Conservation (phyloP, 176 grass and related monocot genomes). For the Oryza nivara region DNA sequence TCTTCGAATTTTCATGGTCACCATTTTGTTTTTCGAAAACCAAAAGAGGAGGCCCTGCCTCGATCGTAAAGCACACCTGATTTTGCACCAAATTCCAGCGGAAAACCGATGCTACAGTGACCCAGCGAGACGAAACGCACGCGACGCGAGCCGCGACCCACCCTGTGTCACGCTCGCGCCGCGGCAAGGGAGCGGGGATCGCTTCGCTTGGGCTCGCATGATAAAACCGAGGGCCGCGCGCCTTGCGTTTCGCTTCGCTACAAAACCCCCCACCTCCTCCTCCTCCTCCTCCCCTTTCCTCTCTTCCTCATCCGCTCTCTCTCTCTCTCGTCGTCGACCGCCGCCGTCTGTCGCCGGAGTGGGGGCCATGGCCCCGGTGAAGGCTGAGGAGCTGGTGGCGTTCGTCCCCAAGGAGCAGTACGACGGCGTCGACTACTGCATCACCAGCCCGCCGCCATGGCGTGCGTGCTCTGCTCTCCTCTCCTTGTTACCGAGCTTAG, state of each 20-base stretch:
- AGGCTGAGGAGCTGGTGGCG: slow-evolving; percentile 67
- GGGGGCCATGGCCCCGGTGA: slow-evolving; percentile 43
- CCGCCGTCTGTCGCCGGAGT: neutral
- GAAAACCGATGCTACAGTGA: neutral
- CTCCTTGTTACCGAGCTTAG: neutral
- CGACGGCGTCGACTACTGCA: slow-evolving; percentile 77
- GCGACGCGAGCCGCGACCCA: too few relatives aligned
- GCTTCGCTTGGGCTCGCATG: slow-evolving; percentile 22
- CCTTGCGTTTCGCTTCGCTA: slow-evolving; percentile 6
- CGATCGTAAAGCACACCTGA: slow-evolving; percentile 4
- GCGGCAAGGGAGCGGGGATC: neutral
- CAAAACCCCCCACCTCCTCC: neutral
- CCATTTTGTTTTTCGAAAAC: too few relatives aligned
- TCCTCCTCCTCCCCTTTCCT: neutral
- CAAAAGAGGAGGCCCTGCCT: neutral
- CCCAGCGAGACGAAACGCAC: too few relatives aligned
- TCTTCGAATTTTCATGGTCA: too few relatives aligned
- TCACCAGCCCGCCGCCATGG: slow-evolving; percentile 94
- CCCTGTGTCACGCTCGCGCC: neutral
- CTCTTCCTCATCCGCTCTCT: neutral
- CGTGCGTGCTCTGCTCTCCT: slow-evolving; percentile 32
- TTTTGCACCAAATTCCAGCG: neutral
- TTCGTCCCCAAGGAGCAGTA: slow-evolving; percentile 70
- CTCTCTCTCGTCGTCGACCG: too few relatives aligned
- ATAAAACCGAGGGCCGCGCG: slow-evolving; percentile 19